These are phyloP conservation scores for Thermomucor indicae-seudaticae DNA, from an alignment of 371 early-diverging fungal genomes.

Conservation along the genomic window DNA sequence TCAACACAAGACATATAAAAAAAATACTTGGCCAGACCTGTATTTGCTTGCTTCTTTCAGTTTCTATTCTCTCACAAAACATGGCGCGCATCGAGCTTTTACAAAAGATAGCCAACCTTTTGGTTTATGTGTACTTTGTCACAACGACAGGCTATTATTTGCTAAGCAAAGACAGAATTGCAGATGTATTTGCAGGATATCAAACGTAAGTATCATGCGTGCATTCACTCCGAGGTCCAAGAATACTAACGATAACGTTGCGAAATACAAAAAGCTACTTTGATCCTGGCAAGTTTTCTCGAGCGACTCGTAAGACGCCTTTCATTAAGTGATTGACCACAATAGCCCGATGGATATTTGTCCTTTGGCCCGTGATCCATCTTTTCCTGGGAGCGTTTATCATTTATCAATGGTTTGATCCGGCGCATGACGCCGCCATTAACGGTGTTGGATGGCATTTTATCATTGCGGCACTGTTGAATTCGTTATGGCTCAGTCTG, in stretches of 20 bases:
- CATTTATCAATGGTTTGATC: constrained; percentile 57
- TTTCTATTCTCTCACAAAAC: too few species aligned
- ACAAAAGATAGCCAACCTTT: constrained; percentile 57
- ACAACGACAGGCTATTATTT: constrained; percentile 54
- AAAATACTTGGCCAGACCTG: too few species aligned
- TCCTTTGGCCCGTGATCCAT: constrained; percentile 61
- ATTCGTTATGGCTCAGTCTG: constrained; percentile 54
- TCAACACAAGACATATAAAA: too few species aligned
- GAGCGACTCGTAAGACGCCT: too few species aligned
- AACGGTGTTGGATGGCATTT: constrained; percentile 65
- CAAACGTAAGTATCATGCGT: constrained; percentile 10
- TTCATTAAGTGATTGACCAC: too few species aligned
- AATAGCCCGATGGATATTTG: constrained; percentile 36
- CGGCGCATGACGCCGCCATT: constrained; percentile 54
- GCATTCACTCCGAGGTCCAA: constrained; percentile 36
- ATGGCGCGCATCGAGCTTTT: constrained; percentile 18
- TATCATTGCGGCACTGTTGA: constrained; percentile 53
- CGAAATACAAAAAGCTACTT: constrained; percentile 3
- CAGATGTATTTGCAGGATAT: constrained; percentile 5
- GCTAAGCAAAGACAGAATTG: constrained; percentile 28
- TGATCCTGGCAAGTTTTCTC: constrained; percentile 1
- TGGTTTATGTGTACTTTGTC: constrained; percentile 63
- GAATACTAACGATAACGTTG: too few species aligned
- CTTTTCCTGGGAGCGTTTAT: constrained; percentile 60
- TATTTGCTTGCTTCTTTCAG: too few species aligned